Evolutionary conservation across 208 protist species (phyloP), one percentile per base, ranked within the genome.

Genomic region (Wallacemonas rigidus): DNA sequence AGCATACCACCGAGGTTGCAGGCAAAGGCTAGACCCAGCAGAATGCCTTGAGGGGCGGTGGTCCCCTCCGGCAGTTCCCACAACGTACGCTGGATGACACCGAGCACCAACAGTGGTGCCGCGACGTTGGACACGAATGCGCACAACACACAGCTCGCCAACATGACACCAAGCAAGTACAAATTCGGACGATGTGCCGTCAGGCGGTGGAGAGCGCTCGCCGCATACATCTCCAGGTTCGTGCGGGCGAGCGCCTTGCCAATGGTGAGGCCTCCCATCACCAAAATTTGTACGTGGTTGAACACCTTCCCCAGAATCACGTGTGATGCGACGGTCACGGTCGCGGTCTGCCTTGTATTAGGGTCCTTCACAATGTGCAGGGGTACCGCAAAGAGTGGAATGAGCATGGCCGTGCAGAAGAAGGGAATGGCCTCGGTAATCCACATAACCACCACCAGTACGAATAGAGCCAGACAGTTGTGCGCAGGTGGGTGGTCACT

Each of bases 1-100:
- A 97, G 85, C 96, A 98, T 98, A 26, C 96, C 96, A n/a, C 94
- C 96, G 44, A 98, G 76, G 76, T 98, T 98, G 79, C 96, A 97
- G 14, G 94, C 83, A 71, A 98, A 95, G 54, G 96, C 96, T 12
- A 98, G 78, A n/a, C 89, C 92, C 50, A 98, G 87, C 15, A 98
- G 82, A 54, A 98, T 89, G 35, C 87, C 90, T 51, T 97, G 88
- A 11, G 89, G 86, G 12, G 90, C 95, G 48, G 80, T 84, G 39
- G 85, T 94, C 39, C 82, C 85, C 64, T 90, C 79, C 0, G 90
- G 94, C 54, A 98, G 90, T 75, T 96, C 89, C 85, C 91, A 94
- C 36, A 98, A 69, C 5, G 93, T 92, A 11, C 83, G 85, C 75
- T 92, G 89, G 75, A 97, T 85, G 4, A 97, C 90, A 62, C 93